A percentile compares a stretch with the other conserved stretches of the same genome.
Conservation (phyloP, 2,329 filamentous ascomycete species). For the Pseudocercospora crystallina region DNA sequence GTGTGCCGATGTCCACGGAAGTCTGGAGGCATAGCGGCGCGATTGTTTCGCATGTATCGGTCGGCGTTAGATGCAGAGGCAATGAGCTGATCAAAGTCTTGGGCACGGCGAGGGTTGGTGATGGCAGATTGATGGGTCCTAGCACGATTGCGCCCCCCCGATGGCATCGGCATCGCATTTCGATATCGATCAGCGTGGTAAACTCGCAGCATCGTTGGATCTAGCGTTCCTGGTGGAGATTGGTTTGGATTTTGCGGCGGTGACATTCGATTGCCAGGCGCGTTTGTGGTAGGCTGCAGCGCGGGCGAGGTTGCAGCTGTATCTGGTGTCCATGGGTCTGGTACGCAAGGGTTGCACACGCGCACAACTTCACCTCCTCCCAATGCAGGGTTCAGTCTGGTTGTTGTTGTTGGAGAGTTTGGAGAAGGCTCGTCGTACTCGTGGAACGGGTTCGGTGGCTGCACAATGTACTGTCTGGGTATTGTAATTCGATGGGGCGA, state of each 20-base stretch:
- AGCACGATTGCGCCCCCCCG: conserved; percentile 5
- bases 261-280: not conserved
- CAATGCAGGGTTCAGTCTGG: conserved; percentile 49
- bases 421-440: conserved; percentile 15
- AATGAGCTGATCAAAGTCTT: conserved; percentile 2
- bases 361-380: conserved; percentile 68
- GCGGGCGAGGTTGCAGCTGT: not conserved
- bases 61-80: not conserved
- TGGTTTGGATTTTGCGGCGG: not conserved
- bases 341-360: conserved; percentile 71
- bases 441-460: conserved; percentile 54
- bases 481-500: conserved; percentile 95
- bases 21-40: not conserved
- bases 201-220: not conserved
- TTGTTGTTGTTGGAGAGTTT: conserved; percentile 14
- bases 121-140: conserved; percentile 5
- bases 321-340: conserved; percentile 52
- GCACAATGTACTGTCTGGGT: conserved; percentile 87
- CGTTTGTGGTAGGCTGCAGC: not conserved
- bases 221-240: not conserved
- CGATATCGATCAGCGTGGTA: not conserved
- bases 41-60: conserved; percentile 1
- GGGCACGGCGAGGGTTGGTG: conserved; percentile 1
- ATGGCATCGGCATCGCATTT: conserved; percentile 3
- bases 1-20: no score